Conservation (phyloP, 2,329 filamentous ascomycete genomes). For the Colletotrichum scovillei region DNA sequence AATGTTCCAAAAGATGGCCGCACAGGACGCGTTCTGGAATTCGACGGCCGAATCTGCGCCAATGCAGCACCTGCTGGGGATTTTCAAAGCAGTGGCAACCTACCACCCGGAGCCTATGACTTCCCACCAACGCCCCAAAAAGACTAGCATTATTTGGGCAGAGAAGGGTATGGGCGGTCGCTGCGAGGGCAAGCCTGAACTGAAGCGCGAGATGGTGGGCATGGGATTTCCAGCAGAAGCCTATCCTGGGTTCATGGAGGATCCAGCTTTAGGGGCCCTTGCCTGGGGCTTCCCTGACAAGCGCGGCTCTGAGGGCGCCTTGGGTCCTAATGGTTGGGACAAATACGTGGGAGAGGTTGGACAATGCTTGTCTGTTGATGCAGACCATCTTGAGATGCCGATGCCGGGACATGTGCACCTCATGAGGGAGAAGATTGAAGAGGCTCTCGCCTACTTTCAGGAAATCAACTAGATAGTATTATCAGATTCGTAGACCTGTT, state of each 20-base stretch:
- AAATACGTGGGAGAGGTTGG: background rate
- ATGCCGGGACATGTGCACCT: background rate
- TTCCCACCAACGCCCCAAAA: background rate
- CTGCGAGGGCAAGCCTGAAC: background rate
- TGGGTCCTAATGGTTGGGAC: slow-evolving; percentile 9
- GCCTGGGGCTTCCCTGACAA: slow-evolving; percentile 13
- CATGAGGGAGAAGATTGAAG: background rate
- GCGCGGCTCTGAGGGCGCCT: background rate
- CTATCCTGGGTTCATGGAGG: slow-evolving; percentile 10
- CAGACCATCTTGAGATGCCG: slow-evolving; percentile 5
- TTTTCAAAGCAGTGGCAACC: background rate
- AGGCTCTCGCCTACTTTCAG: background rate
- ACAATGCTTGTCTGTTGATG: slow-evolving; percentile 2
- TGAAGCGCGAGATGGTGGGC: background rate
- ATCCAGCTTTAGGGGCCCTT: slow-evolving; percentile 2
- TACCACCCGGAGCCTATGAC: background rate
- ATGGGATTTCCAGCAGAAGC: slow-evolving; percentile 10
- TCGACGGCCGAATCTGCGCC: background rate
- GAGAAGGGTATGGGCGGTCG: background rate
- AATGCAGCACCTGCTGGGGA: background rate
- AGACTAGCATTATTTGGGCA: background rate
- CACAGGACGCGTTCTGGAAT: background rate
- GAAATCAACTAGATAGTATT: background rate
- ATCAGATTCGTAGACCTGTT: too few relatives aligned
- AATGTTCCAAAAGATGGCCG: background rate